Conservation (phyloP, 495 filamentous ascomycete species). For the Talaromyces borbonicus region DNA sequence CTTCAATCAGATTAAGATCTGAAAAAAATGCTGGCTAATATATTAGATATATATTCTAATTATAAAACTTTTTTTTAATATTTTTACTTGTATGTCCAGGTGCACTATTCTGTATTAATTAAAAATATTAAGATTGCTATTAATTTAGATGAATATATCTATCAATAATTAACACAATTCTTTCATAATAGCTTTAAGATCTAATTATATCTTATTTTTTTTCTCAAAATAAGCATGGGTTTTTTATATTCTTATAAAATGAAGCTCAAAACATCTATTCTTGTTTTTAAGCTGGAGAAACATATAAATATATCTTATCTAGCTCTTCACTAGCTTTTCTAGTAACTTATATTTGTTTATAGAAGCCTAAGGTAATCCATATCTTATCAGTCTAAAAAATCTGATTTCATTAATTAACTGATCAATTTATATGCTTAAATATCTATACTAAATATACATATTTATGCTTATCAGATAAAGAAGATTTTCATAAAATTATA, state of each 20-base stretch:
- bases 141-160: neutral
- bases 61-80: neutral
- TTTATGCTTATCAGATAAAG: conserved; percentile 8
- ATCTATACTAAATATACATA: neutral
- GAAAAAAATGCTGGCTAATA: neutral
- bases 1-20: neutral
- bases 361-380: conserved; percentile 8
- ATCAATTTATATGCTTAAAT: conserved; percentile 3
- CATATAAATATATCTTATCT: neutral
- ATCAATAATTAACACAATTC: neutral
- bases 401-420: conserved; percentile 6
- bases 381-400: conserved; percentile 10
- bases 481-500: conserved; percentile 15
- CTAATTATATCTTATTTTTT: neutral
- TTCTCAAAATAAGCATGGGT: neutral
- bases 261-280: neutral
- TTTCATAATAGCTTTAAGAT: neutral
- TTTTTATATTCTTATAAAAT: neutral
- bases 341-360: conserved; percentile 8
- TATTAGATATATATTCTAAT: neutral
- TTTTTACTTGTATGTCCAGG: neutral
- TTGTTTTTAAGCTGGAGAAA: neutral
- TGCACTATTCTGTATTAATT: neutral
- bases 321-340: neutral
- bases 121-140: neutral